Evolutionary conservation across 192 early-diverging fungal species (phyloP), one percentile per base, ranked within the genome.

Genomic region (Backusella macrospora): DNA sequence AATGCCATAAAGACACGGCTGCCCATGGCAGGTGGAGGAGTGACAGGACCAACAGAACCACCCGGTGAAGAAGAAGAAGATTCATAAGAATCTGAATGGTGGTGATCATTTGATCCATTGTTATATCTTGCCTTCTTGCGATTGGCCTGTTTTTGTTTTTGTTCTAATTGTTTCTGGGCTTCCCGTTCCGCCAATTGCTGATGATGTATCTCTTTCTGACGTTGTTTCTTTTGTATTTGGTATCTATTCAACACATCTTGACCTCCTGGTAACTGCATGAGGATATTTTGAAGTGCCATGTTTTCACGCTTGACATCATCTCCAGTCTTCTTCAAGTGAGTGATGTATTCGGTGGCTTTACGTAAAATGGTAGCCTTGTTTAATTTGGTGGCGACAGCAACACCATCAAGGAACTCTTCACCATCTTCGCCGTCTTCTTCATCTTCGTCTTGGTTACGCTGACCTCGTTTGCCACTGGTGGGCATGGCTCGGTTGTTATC

Each of bases 321-420:
- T 37, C 83, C 81, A 5, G 75, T 80, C 38, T 81, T 83, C 23
- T 84, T 85, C 4, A 90, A 75, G 38, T 87, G 83, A 26, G 78
- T 76, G 44, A 98, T 96, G 81, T 98, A 97, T 80, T 98, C 96
- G 0, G 96, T 96, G 0, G 94, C 91, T 69, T 96, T 96, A 39
- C 90, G 84, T 70, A 98, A 72, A 49, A 98, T 93, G 6, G 96
- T 97, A 5, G 95, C 96, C 80, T 98, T 98, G 86, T 98, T 97
- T 21, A 95, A 84, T 66, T 96, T 94, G 14, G 88, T 94, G 0
- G 94, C 95, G 6, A 88, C 92, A 1, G 92, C 85, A 21, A 97
- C 91, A 34, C 96, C 96, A 68, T 97, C 95, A 15, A 93, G 79
- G 64, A 87, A 81, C 7, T 88, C 83, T 59, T 84, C 86, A 21